Base-by-base conservation (phyloP, 768 basidiomycete species). In the Tulasnella sp. region DNA sequence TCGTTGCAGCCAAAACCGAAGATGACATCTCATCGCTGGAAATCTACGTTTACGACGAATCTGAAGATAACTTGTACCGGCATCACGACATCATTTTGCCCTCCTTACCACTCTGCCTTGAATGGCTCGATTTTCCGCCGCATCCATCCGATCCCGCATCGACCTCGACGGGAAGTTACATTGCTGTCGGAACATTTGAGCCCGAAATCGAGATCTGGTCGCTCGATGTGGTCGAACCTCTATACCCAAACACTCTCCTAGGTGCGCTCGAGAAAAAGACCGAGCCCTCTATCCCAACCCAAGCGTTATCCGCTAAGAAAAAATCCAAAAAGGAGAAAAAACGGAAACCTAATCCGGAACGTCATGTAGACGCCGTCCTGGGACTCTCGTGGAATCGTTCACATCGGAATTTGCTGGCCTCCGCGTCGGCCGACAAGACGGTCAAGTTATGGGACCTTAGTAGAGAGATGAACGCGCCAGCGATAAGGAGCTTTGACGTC, bases 161-260 rank as follows among this genome's bases (percentile, higher is more conserved):
- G 67, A 68, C 41, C 61, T 68, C 58, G 56, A 65, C 52, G 50
- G 91, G 91, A 5, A 94, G 84, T 67, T 97, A 87, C 69, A 83
- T 99, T 63, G 96, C 96, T 1, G 92, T 99, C 15, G 96, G 94
- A 11, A 94, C 92, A 2, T 80, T 98, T 54, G 93, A 98, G 62
- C 94, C 96, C 21, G 90, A 94, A 66, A 97, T 99, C 61, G 96
- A 99, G 70, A 94, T 99, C 63, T 99, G 93, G 90, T 93, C 91
- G 14, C 75, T 97, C 50, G 93, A 98, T 68, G 76, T 85, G 29
- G 77, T 99, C 46, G 94, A 98, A 65, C 82, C 88, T 17, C 83
- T 98, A 75, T 98, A 94, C 68, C 96, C 96, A 0, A 81, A 84
- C 61, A 81, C 84, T 55, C 81, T 99, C 58, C 81, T 99, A 32